A percentile compares a stretch with the other conserved stretches of the same genome.
Evolutionary conservation across 495 filamentous ascomycete genomes (phyloP).

Genomic region (Xylaria intraflava): DNA sequence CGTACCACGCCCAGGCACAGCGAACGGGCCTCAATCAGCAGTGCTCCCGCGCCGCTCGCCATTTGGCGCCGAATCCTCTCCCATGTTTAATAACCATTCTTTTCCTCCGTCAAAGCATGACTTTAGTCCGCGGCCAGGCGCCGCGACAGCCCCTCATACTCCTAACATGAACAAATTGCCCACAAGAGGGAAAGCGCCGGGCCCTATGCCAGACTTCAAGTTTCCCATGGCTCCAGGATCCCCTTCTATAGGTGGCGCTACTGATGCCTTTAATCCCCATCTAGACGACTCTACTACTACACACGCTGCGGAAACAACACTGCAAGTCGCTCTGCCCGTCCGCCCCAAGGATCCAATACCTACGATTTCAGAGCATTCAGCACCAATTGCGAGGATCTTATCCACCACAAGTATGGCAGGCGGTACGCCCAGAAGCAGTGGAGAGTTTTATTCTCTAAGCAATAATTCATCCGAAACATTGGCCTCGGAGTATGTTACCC

Average conservation of each 20-base stretch:
- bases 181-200: slow-evolving; percentile 33
- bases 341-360: slow-evolving; percentile 36
- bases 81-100: slow-evolving; percentile 43
- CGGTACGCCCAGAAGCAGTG: slow-evolving; percentile 76
- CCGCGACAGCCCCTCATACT: slow-evolving; percentile 34
- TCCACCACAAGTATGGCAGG: slow-evolving; percentile 62
- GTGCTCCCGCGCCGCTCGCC: slow-evolving; percentile 33
- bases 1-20: slow-evolving; percentile 44
- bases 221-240: slow-evolving; percentile 55
- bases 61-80: slow-evolving; percentile 33
- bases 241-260: slow-evolving; percentile 24
- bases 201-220: slow-evolving; percentile 56
- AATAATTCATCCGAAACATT: slow-evolving; percentile 92
- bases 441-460: slow-evolving; percentile 88
- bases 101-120: slow-evolving; percentile 38
- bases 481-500: slow-evolving; percentile 79
- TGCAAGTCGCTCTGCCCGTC: slow-evolving; percentile 26
- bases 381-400: slow-evolving; percentile 60
- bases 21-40: slow-evolving; percentile 31
- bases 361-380: slow-evolving; percentile 48
- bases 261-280: slow-evolving; percentile 10
- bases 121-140: slow-evolving; percentile 30
- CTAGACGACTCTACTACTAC: slow-evolving; percentile 27
- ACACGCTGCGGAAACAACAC: slow-evolving; percentile 30
- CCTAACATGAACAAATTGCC: slow-evolving; percentile 25